These are phyloP conservation scores for Saraca asoca DNA, from an alignment of 331 rosid genomes.

Conservation along the genomic window DNA sequence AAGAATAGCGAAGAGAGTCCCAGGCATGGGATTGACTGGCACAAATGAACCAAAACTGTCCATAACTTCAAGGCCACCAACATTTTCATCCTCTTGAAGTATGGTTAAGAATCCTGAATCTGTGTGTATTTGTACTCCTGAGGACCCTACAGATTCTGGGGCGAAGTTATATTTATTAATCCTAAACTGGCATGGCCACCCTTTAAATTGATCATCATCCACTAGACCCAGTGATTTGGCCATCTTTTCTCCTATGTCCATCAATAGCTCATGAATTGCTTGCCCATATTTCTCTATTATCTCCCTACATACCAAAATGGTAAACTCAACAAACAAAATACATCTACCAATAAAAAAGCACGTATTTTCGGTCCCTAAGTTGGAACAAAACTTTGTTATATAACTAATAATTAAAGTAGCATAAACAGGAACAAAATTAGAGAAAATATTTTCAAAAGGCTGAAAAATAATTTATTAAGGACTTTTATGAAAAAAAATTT, in stretches of 20 bases:
- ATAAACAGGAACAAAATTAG: no score
- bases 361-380: no score
- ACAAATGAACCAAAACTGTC: constrained; percentile 38
- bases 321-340: no score
- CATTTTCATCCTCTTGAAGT: constrained; percentile 68
- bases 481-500: no score
- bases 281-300: constrained; percentile 45
- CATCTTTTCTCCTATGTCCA: constrained; percentile 45
- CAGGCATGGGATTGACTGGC: constrained; percentile 43
- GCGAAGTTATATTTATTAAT: constrained; percentile 62
- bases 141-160: constrained; percentile 50
- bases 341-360: no score
- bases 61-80: constrained; percentile 63
- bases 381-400: no score
- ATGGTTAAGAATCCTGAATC: constrained; percentile 59
- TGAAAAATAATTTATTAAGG: no score
- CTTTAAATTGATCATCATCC: constrained; percentile 35
- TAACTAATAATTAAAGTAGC: no score
- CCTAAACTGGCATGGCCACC: constrained; percentile 53
- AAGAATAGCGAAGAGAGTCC: constrained; percentile 40
- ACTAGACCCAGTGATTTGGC: constrained; percentile 47
- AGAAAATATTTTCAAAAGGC: no score
- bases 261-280: constrained; percentile 46
- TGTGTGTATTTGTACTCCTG: constrained; percentile 53
- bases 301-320: constrained; percentile 32